These are phyloP conservation scores for Penicillium ochrochloron DNA, from an alignment of 495 filamentous ascomycete species.

Conservation along the genomic window DNA sequence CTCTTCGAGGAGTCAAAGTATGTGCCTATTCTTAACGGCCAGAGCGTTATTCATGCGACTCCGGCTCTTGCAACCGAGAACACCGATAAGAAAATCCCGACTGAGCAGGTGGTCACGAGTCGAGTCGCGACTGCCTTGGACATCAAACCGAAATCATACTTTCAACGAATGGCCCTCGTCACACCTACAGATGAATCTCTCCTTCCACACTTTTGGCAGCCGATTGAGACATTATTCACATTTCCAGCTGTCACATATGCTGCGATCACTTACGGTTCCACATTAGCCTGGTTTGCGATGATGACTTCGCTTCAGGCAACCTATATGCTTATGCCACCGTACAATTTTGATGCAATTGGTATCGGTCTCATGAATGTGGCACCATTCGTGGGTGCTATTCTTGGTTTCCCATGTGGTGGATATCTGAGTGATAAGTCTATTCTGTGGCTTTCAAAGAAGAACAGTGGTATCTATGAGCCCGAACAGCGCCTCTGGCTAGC, in stretches of 20 bases:
- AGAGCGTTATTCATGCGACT: not conserved
- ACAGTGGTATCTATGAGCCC: conserved; percentile 47
- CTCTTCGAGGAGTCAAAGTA: conserved; percentile 52
- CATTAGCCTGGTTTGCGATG: conserved; percentile 39
- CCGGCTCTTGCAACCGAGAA: not conserved
- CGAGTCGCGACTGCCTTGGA: conserved; percentile 10
- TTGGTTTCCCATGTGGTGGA: conserved; percentile 42
- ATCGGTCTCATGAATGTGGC: conserved; percentile 47
- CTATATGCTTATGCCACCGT: conserved; percentile 41
- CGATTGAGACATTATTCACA: conserved; percentile 28
- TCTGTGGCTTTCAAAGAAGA: conserved; percentile 39
- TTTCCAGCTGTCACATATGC: conserved; percentile 44
- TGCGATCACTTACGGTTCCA: conserved; percentile 41
- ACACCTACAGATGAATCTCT: conserved; percentile 32
- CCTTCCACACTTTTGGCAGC: conserved; percentile 32
- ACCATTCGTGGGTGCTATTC: conserved; percentile 41
- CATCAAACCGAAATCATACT: conserved; percentile 29
- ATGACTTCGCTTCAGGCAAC: conserved; percentile 36
- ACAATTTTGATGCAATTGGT: conserved; percentile 42
- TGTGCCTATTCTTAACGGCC: conserved; percentile 20
- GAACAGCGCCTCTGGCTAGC: conserved; percentile 46
- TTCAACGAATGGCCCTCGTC: conserved; percentile 32
- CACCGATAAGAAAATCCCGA: not conserved
- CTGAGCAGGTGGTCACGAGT: not conserved
- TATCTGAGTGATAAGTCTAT: conserved; percentile 42